Percentiles rank a stretch among this genome's conserved stretches.
Evolutionary conservation across 2,329 filamentous ascomycete genomes (phyloP).

Genomic region (Aspergillus terreus): DNA sequence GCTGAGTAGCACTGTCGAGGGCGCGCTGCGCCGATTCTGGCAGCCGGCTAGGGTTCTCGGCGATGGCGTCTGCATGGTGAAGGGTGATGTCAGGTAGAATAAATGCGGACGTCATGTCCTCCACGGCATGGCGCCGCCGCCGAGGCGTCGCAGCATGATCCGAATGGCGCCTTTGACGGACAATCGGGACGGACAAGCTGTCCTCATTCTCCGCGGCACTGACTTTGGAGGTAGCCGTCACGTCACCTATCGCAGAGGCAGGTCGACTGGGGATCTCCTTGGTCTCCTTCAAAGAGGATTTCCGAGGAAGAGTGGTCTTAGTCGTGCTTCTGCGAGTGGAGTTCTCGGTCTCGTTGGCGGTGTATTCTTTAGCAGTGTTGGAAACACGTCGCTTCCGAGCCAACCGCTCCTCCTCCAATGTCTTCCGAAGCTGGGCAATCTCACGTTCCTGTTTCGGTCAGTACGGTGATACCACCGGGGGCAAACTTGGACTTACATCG

Average conservation of each 20-base stretch:
- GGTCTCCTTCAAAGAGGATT: conserved; percentile 53
- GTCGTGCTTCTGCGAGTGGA: conserved; percentile 35
- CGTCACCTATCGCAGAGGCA: conserved; percentile 32
- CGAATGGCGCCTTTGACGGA: conserved; percentile 36
- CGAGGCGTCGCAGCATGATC: conserved; percentile 49
- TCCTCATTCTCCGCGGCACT: conserved; percentile 26
- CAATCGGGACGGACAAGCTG: conserved; percentile 26
- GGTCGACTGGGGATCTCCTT: conserved; percentile 34
- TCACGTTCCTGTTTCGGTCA: conserved; percentile 35
- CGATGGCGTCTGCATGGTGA: conserved; percentile 26
- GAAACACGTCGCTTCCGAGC: conserved; percentile 40
- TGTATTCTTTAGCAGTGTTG: conserved; percentile 25
- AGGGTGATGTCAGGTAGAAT: conserved; percentile 63
- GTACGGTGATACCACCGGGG: not conserved
- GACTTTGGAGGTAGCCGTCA: conserved; percentile 28
- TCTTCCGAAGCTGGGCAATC: conserved; percentile 52
- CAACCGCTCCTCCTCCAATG: conserved; percentile 53
- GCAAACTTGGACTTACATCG: conserved; percentile 34
- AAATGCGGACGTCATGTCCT: conserved; percentile 62
- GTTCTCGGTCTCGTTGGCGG: conserved; percentile 38
- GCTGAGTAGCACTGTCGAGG: conserved; percentile 42
- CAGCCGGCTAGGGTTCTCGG: conserved; percentile 28
- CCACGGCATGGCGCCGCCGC: conserved; percentile 46
- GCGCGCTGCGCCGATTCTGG: conserved; percentile 40
- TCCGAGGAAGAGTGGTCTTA: conserved; percentile 43